These are phyloP conservation scores for Macrolepiota dolichaula DNA, from an alignment of 768 basidiomycete genomes.

Conservation along the genomic window DNA sequence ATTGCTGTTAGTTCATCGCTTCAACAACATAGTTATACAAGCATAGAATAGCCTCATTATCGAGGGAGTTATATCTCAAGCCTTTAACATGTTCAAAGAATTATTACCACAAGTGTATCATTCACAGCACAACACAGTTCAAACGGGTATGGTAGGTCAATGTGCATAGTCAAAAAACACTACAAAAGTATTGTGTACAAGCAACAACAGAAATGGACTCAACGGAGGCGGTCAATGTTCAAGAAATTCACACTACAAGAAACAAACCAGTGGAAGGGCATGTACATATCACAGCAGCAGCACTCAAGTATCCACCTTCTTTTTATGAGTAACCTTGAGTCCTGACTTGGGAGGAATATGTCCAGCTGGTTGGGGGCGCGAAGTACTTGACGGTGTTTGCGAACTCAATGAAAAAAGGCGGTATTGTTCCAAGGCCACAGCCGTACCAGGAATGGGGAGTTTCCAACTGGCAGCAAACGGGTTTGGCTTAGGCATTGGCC, in stretches of 20 bases:
- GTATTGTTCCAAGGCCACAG: too few species aligned
- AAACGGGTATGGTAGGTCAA: too few species aligned
- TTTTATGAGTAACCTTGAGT: background rate
- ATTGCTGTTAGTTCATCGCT: too few species aligned
- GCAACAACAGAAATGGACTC: background rate
- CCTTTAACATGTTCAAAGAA: too few species aligned
- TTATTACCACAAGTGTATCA: too few species aligned
- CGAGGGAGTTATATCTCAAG: too few species aligned
- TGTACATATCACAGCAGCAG: background rate
- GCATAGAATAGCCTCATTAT: too few species aligned
- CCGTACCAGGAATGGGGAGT: background rate
- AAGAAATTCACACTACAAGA: too few species aligned
- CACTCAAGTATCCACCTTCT: background rate
- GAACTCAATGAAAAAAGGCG: background rate
- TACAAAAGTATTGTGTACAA: background rate
- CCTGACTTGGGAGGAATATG: background rate
- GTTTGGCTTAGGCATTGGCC: background rate
- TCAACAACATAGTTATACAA: too few species aligned
- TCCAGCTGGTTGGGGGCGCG: background rate
- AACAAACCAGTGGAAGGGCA: background rate
- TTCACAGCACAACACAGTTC: too few species aligned
- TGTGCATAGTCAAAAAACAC: too few species aligned
- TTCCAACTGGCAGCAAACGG: background rate
- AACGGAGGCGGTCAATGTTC: background rate
- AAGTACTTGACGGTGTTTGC: background rate